Base-by-base conservation (phyloP, 805 yeast genomes). In the Myxozyma sirexii region DNA sequence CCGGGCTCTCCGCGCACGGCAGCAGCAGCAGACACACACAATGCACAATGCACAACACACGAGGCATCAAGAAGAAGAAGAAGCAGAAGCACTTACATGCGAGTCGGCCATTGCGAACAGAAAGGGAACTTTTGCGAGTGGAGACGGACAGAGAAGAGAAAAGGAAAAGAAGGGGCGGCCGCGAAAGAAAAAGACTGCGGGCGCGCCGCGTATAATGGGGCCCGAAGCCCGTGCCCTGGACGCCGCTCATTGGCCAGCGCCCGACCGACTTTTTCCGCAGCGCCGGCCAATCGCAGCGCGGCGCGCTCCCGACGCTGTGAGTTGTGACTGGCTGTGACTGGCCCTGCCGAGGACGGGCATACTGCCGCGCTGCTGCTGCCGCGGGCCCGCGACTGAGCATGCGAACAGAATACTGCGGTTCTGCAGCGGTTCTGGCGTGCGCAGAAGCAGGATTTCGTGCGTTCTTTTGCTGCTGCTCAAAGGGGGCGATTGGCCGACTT, bases 71-170 rank as follows among this genome's bases (percentile, higher is more conserved):
- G 21, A 26, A 19, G 7, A 38, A 26, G 1, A 26, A 39, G 26
- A 41, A 8, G 24, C 15, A 19, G 29, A 17, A 44, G 23, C 3
- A 56, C 59, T 39, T 48, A 56, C 59, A 43, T 56, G 59, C 49
- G 55, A 48, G 59, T 56, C 59, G 41, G 55, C 55, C 59, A 56
- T 56, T 56, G 54, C 38, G 59, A 17, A 48, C 4, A 47, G 23
- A 38, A 24, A 15, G 51, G 29, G 45, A 31, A 29, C 33, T n/a
- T n/a, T n/a, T n/a, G n/a, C n/a, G n/a, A 43, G 35, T 33, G 37
- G 42, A 48, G 31, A 23, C 45, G 43, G 59, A 39, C 49, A 45
- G 41, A 10, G 38, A 41, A 45, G 23, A 55, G 54, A 48, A 56
- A 17, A 48, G 23, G 37, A 56, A 49, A 37, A 45, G 45, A 38